Base-by-base conservation (phyloP, 2,329 filamentous ascomycete species). In the Davidsoniella australis region DNA sequence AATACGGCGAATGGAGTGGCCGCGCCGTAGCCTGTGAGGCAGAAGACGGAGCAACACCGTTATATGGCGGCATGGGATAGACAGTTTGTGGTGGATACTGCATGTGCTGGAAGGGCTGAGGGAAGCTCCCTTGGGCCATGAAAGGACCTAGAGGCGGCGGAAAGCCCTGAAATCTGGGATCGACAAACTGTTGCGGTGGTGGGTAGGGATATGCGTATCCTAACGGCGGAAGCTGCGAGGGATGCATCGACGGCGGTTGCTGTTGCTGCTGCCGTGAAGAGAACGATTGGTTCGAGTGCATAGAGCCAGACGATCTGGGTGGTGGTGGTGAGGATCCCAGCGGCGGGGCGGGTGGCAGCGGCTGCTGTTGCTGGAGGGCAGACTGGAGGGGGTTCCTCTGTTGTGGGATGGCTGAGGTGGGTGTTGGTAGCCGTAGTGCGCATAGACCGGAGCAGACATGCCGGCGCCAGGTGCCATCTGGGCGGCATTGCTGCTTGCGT, bases 151-250 rank as follows among this genome's bases (percentile, higher is more conserved):
- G 37, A 23, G 39, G 41, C 26, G 29, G 23, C 10, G 42, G 38
- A 41, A 42, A 53, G n/a, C 40, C 51, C 38, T 52, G 56, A 24
- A 55, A 55, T 49, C 48, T 44, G 24, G 36, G 48, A 18, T 46
- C 52, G 20, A 51, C n/a, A 33, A 50, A 49, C 23, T 39, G 24
- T 6, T 24, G 51, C 39, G 51, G 46, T 12, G 43, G 49, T 12
- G 45, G 49, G 24, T 57, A 55, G 24, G 56, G 53, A 23, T 55
- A 53, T 18, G 52, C 48, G 24, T 52, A 47, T 23, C 51, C 54
- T 42, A 45, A 26, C 36, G 52, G 48, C 7, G 46, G 54, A 38
- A 50, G 53, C 29, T 52, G 46, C 29, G 45, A 14, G 41, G 29
- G 41, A 16, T 39, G 44, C 23, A 41, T 41, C 26, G 41, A 42